Conservation (phyloP, 257 asterid genomes). For the Cruciata laevipes region DNA sequence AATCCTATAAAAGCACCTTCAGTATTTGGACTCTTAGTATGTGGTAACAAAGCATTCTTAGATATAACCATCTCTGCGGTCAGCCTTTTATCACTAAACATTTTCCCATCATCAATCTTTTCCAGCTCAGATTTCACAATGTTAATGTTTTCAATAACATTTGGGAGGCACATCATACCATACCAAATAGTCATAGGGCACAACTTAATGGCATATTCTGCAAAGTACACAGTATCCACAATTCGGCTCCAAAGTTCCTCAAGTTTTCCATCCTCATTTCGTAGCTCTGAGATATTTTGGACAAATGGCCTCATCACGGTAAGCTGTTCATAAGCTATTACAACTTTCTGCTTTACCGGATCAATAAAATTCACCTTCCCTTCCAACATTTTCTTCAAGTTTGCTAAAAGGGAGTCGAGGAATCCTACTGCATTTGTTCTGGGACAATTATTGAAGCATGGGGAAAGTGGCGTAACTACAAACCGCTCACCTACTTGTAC, state of each 20-base stretch:
- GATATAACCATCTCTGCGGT: neutral
- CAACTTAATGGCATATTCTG: constrained; percentile 2
- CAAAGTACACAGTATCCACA: constrained; percentile 6
- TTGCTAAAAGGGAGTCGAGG: neutral
- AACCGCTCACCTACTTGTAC: constrained; percentile 1
- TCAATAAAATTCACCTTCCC: neutral
- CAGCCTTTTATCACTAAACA: neutral
- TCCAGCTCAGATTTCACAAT: neutral
- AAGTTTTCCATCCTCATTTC: neutral
- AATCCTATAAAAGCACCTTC: constrained; percentile 3
- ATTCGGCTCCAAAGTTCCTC: neutral
- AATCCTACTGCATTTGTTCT: constrained; percentile 7
- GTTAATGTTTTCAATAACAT: neutral
- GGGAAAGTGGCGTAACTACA: neutral
- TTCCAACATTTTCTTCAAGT: neutral
- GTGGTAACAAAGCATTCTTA: neutral
- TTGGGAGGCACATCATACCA: neutral
- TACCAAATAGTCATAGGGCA: neutral
- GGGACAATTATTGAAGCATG: constrained; percentile 2
- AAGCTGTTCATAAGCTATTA: neutral
- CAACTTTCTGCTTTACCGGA: neutral
- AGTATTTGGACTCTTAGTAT: neutral
- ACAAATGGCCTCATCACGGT: neutral
- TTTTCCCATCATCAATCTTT: neutral
- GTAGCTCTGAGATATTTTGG: neutral